A percentile compares a stretch with the other conserved stretches of the same genome.
phyloP scores from a whole-genome alignment of 2,329 filamentous ascomycete species.

The Fusarium sp. region DNA sequence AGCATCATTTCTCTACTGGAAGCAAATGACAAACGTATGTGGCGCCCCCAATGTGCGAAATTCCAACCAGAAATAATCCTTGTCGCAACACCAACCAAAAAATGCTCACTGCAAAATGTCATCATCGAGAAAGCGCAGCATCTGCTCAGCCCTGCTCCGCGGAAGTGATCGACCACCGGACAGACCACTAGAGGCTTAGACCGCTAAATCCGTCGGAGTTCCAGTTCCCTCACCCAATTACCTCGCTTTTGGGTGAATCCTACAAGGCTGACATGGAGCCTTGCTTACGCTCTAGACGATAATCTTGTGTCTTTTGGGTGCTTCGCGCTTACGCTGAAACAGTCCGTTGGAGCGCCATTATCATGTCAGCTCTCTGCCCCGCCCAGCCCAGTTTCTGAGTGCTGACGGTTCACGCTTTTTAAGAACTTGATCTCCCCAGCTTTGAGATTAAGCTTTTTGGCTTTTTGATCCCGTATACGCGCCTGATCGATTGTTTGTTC shows the following conservation, averaged over 20 bases:
- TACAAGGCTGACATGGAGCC: constrained; percentile 13
- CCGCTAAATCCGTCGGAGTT: constrained; percentile 1
- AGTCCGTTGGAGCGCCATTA: not conserved
- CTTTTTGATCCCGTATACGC: not conserved
- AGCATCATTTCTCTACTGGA: not conserved
- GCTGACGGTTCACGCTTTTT: not conserved
- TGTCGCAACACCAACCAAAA: not conserved
- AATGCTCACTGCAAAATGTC: not conserved
- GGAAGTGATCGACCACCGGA: not conserved
- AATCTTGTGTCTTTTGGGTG: constrained; percentile 13
- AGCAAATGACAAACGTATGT: constrained; percentile 10
- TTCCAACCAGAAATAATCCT: not conserved
- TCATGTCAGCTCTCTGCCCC: constrained; percentile 6
- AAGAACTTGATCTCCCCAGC: not conserved
- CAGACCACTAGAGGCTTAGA: not conserved
- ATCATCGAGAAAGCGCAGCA: not conserved
- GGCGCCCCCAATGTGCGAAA: not conserved
- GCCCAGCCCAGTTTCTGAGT: not conserved
- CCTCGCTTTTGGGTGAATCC: not conserved
- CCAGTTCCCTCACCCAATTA: not conserved
- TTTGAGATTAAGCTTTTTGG: not conserved
- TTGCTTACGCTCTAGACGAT: constrained; percentile 3
- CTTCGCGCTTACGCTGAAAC: constrained; percentile 13
- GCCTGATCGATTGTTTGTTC: not conserved
- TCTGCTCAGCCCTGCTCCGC: constrained; percentile 2